These are phyloP conservation scores for Macrophomina phaseolina DNA, from an alignment of 2,329 filamentous ascomycete species.

Conservation along the genomic window DNA sequence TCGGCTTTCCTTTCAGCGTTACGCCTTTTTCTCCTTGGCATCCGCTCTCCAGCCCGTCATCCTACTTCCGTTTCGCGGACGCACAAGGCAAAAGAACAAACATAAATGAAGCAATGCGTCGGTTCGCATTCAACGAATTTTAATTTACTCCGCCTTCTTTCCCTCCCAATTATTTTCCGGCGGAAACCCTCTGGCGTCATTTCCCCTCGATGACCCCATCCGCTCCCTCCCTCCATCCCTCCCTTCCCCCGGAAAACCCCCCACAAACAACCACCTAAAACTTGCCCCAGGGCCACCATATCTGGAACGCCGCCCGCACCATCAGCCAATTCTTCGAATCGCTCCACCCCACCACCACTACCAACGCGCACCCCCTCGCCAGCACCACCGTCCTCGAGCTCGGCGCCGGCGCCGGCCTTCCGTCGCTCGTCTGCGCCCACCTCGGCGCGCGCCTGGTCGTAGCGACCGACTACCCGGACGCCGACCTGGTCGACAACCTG, in stretches of 20 bases:
- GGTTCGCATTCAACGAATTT: too few species aligned
- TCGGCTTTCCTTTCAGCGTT: too few species aligned
- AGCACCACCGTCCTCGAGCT: conserved; percentile 81
- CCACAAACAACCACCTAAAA: conserved; percentile 31
- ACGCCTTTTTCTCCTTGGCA: too few species aligned
- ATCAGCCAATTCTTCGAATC: conserved; percentile 79
- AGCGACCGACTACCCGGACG: conserved; percentile 87
- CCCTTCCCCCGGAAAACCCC: background rate
- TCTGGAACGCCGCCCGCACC: conserved; percentile 89
- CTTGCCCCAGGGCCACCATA: conserved; percentile 69
- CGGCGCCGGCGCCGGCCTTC: conserved; percentile 85
- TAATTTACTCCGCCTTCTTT: too few species aligned
- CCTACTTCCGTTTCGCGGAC: too few species aligned
- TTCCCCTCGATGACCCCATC: background rate
- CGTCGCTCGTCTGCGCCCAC: conserved; percentile 76
- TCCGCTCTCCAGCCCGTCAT: too few species aligned
- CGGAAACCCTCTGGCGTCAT: too few species aligned
- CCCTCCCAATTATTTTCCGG: too few species aligned
- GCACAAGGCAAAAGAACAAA: too few species aligned
- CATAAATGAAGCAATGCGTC: too few species aligned
- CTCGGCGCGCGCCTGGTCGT: conserved; percentile 72
- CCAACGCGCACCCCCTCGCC: conserved; percentile 57
- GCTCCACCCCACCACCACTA: conserved; percentile 49
- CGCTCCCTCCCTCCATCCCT: background rate
- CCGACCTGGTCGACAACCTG: conserved; percentile 81